phyloP scores from a whole-genome alignment of 1,284 basidiomycete genomes.

The Coriolopsis trogii region DNA sequence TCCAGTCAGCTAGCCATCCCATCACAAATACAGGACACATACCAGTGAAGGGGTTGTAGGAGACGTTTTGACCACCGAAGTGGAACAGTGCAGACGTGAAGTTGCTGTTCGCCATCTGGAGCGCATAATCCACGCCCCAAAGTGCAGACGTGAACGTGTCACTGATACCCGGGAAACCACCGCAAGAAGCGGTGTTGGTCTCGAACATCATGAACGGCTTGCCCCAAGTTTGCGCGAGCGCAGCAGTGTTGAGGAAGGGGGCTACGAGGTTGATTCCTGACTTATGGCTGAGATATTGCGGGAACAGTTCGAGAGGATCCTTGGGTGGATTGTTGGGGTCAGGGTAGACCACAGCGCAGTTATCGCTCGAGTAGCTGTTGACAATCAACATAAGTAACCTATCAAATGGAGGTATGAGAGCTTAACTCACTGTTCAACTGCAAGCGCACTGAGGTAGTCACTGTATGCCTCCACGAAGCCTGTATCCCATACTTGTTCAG shows the following conservation, averaged over 20 bases:
- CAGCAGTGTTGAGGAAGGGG: slow-evolving; percentile 51
- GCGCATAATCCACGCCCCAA: slow-evolving; percentile 41
- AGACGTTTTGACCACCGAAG: slow-evolving; percentile 65
- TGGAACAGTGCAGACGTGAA: slow-evolving; percentile 61
- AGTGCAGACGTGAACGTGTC: slow-evolving; percentile 55
- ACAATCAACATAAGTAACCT: not conserved
- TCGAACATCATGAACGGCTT: slow-evolving; percentile 68
- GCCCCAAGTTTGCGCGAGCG: slow-evolving; percentile 41
- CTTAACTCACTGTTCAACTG: slow-evolving; percentile 48
- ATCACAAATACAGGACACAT: slow-evolving; percentile 12
- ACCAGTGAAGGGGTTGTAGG: slow-evolving; percentile 52
- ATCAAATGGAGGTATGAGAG: not conserved
- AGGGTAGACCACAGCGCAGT: slow-evolving; percentile 32
- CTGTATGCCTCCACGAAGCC: slow-evolving; percentile 40
- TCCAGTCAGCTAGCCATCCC: not conserved
- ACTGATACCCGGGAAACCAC: slow-evolving; percentile 75
- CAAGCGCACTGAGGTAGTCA: slow-evolving; percentile 40
- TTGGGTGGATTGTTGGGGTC: slow-evolving; percentile 14
- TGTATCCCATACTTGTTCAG: slow-evolving; percentile 46
- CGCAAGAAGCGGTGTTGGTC: slow-evolving; percentile 80
- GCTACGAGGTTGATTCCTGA: slow-evolving; percentile 45
- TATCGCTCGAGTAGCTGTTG: slow-evolving; percentile 49
- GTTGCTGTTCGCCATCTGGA: slow-evolving; percentile 51
- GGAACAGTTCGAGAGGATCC: slow-evolving; percentile 55
- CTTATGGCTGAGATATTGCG: slow-evolving; percentile 58